Conservation (phyloP, 305 asterid genomes). For the Ruellia speciosa region DNA sequence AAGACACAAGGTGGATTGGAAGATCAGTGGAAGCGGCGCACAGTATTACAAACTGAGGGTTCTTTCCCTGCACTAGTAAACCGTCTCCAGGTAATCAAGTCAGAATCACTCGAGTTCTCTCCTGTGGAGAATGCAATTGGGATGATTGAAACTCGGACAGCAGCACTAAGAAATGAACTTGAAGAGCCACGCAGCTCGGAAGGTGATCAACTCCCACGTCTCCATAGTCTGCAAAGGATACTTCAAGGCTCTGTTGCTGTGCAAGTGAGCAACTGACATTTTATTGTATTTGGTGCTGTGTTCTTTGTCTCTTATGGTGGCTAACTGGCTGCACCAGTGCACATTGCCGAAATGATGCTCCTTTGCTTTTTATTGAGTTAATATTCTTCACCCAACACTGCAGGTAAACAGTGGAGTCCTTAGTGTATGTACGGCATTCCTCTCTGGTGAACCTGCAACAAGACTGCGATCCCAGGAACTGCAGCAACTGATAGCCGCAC, state of each 20-base stretch:
- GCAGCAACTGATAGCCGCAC: constrained; percentile 93
- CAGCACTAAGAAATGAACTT: constrained; percentile 89
- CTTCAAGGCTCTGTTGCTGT: constrained; percentile 99
- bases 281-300: neutral
- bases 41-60: constrained; percentile 88
- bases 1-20: constrained; percentile 98
- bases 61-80: constrained; percentile 96
- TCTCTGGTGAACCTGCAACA: constrained; percentile 98
- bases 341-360: neutral
- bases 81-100: constrained; percentile 69
- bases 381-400: neutral
- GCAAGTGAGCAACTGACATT: constrained; percentile 46
- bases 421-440: constrained; percentile 97
- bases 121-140: constrained; percentile 99
- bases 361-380: neutral
- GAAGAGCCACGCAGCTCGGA: constrained; percentile 99
- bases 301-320: neutral
- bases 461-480: constrained; percentile 94
- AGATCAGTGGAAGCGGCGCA: constrained; percentile 98
- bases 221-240: constrained; percentile 95
- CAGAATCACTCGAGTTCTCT: constrained; percentile 93
- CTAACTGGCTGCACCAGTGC: too few species aligned
- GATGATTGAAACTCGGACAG: constrained; percentile 96
- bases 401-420: constrained; percentile 99
- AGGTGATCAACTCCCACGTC: constrained; percentile 98